These are phyloP conservation scores for Russula abietina DNA, from an alignment of 768 basidiomycete species.

Conservation along the genomic window DNA sequence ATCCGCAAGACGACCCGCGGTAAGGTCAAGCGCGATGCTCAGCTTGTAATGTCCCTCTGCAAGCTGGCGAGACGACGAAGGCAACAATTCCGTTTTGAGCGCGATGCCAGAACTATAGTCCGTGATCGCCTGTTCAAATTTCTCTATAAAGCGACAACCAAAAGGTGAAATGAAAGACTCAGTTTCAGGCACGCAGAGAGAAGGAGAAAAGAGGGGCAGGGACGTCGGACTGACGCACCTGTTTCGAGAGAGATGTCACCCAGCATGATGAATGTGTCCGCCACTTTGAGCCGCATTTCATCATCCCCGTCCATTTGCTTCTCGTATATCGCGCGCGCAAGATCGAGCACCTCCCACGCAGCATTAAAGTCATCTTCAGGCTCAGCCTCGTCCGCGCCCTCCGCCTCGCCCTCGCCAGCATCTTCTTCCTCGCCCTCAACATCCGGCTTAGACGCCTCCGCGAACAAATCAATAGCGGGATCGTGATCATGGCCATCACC, in stretches of 20 bases:
- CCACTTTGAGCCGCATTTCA: constrained; percentile 69
- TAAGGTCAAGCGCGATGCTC: constrained; percentile 88
- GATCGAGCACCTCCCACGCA: constrained; percentile 75
- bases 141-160: constrained; percentile 63
- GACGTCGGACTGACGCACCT: constrained; percentile 57
- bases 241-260: constrained; percentile 98
- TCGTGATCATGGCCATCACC: constrained; percentile 39
- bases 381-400: constrained; percentile 58
- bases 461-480: constrained; percentile 58
- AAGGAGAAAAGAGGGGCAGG: background rate
- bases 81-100: constrained; percentile 68
- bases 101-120: constrained; percentile 77
- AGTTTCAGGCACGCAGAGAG: background rate
- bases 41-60: constrained; percentile 93
- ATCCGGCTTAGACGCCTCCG: constrained; percentile 43
- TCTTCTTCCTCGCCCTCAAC: constrained; percentile 42
- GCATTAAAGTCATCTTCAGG: constrained; percentile 98
- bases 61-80: constrained; percentile 85
- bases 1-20: constrained; percentile 74
- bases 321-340: constrained; percentile 81
- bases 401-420: constrained; percentile 41
- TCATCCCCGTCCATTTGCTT: constrained; percentile 57
- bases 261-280: constrained; percentile 83
- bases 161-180: background rate
- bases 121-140: constrained; percentile 88